These are phyloP conservation scores for Funneliformis geosporum DNA, from an alignment of 192 early-diverging fungal genomes.

Conservation along the genomic window DNA sequence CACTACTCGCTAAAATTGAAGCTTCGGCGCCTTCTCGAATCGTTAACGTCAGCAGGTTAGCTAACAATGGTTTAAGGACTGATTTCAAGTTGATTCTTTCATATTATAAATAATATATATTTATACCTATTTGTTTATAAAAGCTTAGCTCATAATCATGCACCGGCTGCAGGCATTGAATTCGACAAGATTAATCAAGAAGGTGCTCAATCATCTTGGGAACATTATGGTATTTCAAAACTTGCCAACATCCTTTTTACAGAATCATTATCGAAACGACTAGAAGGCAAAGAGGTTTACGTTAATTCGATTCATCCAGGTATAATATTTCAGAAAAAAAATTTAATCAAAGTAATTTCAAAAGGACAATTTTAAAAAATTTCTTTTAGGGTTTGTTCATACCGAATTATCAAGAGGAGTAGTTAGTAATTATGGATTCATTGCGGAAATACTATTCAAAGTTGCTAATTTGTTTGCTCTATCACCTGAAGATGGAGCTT, in stretches of 20 bases:
- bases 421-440: slow-evolving; percentile 18
- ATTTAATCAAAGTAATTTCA: neutral
- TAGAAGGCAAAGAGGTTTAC: slow-evolving; percentile 37
- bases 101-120: no score
- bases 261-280: slow-evolving; percentile 44
- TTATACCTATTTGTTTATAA: slow-evolving; percentile 15
- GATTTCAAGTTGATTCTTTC: no score
- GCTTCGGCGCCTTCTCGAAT: slow-evolving; percentile 50
- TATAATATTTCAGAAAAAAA: neutral
- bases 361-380: no score
- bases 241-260: slow-evolving; percentile 58
- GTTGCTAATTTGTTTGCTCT: slow-evolving; percentile 31
- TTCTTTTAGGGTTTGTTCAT: slow-evolving; percentile 44
- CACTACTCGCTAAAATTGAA: slow-evolving; percentile 44
- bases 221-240: slow-evolving; percentile 55
- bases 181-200: slow-evolving; percentile 45
- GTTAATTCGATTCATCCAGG: slow-evolving; percentile 57
- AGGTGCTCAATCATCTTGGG: slow-evolving; percentile 33
- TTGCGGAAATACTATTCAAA: slow-evolving; percentile 28
- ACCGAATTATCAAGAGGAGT: slow-evolving; percentile 49
- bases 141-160: slow-evolving; percentile 38
- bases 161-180: slow-evolving; percentile 39
- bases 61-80: neutral
- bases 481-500: slow-evolving; percentile 45
- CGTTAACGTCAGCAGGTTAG: slow-evolving; percentile 47